These are phyloP conservation scores for Eragrostis curvula DNA, from an alignment of 176 grass and related monocot species.

Conservation along the genomic window DNA sequence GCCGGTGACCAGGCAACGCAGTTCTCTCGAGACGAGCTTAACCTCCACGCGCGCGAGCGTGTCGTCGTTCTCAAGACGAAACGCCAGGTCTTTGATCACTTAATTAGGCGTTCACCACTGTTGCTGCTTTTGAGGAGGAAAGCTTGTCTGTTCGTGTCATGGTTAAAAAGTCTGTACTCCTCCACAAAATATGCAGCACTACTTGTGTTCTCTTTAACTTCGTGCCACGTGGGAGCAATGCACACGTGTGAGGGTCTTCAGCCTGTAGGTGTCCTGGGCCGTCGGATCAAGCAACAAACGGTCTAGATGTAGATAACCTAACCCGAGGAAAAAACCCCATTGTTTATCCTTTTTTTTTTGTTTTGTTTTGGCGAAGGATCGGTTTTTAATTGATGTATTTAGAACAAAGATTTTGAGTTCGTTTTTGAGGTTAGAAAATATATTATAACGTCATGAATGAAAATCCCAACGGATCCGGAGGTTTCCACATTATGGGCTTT, in stretches of 20 bases:
- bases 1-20: slow-evolving; percentile 28
- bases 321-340: too few species aligned
- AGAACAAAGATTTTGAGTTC: too few species aligned
- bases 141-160: slow-evolving; percentile 43
- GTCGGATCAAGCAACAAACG: slow-evolving; percentile 20
- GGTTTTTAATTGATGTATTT: too few species aligned
- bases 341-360: too few species aligned
- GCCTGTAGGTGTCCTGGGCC: background rate
- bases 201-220: background rate
- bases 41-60: slow-evolving; percentile 33
- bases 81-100: slow-evolving; percentile 37
- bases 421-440: too few species aligned
- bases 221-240: background rate
- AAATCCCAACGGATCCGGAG: too few species aligned
- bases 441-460: too few species aligned
- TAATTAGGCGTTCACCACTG: slow-evolving; percentile 42
- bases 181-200: background rate
- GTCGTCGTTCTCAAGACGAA: slow-evolving; percentile 39
- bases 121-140: slow-evolving; percentile 59
- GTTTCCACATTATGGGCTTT: background rate
- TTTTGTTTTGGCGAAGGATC: too few species aligned
- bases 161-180: slow-evolving; percentile 12
- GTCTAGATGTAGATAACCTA: too few species aligned
- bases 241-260: slow-evolving; percentile 4
- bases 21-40: slow-evolving; percentile 44